phyloP scores from a whole-genome alignment of 78 protist species.

The Paulinella micropora region DNA sequence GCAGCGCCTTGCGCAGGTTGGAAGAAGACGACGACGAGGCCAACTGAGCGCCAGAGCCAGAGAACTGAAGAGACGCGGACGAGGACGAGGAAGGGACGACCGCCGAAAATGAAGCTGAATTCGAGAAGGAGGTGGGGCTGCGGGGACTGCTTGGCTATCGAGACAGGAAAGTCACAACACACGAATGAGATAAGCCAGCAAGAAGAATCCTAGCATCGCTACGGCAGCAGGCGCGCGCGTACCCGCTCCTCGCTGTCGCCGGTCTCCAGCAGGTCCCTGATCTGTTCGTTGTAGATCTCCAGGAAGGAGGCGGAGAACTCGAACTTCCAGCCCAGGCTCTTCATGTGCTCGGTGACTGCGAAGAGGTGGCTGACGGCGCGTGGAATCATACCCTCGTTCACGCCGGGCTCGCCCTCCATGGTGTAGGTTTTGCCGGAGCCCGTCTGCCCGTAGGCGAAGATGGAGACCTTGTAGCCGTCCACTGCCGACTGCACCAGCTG shows the following conservation, averaged over 20 bases:
- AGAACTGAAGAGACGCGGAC: too few species aligned
- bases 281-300: not conserved
- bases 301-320: not conserved
- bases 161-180: too few species aligned
- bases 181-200: too few species aligned
- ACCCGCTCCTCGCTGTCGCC: not conserved
- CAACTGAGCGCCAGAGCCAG: too few species aligned
- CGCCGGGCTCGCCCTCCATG: conserved; percentile 14
- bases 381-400: not conserved
- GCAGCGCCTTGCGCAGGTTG: too few species aligned
- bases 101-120: too few species aligned
- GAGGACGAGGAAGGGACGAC: too few species aligned
- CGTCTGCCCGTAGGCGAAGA: conserved; percentile 21
- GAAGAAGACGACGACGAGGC: too few species aligned
- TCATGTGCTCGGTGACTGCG: not conserved
- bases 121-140: too few species aligned
- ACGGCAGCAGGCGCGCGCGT: too few species aligned
- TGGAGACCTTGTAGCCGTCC: conserved; percentile 23
- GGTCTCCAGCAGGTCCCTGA: not conserved
- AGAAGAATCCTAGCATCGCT: too few species aligned
- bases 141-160: too few species aligned
- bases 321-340: not conserved
- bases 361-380: not conserved
- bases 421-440: conserved; percentile 5
- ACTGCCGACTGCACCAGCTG: conserved; percentile 23